Evolutionary conservation across 768 basidiomycete species (phyloP).

Genomic region (Neoboletus magnificus): DNA sequence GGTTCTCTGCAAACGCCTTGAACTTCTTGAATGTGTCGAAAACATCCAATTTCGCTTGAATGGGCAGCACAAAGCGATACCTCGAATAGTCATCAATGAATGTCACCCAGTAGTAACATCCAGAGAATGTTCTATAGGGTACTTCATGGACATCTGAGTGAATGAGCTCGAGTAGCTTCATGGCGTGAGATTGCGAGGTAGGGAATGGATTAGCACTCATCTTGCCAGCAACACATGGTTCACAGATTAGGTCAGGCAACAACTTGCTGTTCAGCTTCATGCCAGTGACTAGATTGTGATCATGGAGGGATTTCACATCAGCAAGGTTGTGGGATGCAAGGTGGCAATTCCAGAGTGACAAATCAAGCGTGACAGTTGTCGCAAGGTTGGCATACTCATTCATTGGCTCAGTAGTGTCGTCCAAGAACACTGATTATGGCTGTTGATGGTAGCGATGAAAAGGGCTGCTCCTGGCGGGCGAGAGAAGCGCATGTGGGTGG

Average conservation of each 20-base stretch:
- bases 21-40: constrained; percentile 26
- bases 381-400: constrained; percentile 2
- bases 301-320: too few species aligned
- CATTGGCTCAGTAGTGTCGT: constrained; percentile 10
- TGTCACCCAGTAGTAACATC: constrained; percentile 7
- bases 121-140: not conserved
- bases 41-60: constrained; percentile 20
- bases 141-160: constrained; percentile 25
- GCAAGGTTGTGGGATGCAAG: too few species aligned
- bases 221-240: constrained; percentile 16
- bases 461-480: not conserved
- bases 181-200: too few species aligned
- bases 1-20: constrained; percentile 21
- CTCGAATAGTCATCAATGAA: constrained; percentile 7
- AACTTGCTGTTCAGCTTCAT: not conserved
- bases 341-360: constrained; percentile 24
- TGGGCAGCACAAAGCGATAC: constrained; percentile 18
- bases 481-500: not conserved
- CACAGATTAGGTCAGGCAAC: not conserved
- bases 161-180: not conserved
- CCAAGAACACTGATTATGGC: constrained; percentile 18
- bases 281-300: not conserved
- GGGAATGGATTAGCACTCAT: constrained; percentile 20
- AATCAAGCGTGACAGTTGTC: constrained; percentile 4
- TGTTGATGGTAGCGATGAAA: constrained; percentile 9